Evolutionary conservation across 306 rosid genomes (phyloP), one percentile per base, ranked within the genome.

Genomic region (Sphenostylis stenocarpa): DNA sequence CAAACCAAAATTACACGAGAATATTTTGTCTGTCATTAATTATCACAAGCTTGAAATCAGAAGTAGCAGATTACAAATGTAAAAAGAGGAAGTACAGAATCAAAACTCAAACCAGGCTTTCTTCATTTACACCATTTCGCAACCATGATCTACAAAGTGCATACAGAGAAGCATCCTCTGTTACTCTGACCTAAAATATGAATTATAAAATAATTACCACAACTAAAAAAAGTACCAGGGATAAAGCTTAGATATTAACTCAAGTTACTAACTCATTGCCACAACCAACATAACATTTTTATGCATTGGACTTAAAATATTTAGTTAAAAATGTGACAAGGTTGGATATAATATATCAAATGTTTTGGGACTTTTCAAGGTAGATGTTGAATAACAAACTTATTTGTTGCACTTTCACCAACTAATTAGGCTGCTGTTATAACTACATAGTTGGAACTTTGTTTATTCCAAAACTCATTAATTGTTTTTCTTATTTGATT

Each of bases 91-190:
- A 68, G 44, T 23, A 60, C 19, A 16, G 21, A 55, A 41, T 56
- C 17, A 47, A 15, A 21, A 85, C 6, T 61, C 90, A 68, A 29
- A 92, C 97, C 97, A 90, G 91, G 66, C 45, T 80, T 79, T 88
- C 91, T 75, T 91, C 98, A 51, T 75, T 63, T 72, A 75, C 39
- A 70, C 96, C 93, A 80, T 94, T 91, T 81, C 84, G 87, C 86
- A 91, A 62, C 98, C 98, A 94, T 31, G 98, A 94, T 63, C 94
- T 86, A 78, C 97, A 91, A 61, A 90, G 94, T 15, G 90, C 89
- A 84, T 91, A 94, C 21, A 94, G 85, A 67, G 98, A 89, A 79
- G 90, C 92, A 72, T 88, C 90, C 63, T 91, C 94, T 31, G 82
- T 87, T 73, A 94, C 68, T 83, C 86, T 85, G 52, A 94, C 97